Evolutionary conservation across 2,329 filamentous ascomycete species (phyloP).

Genomic region (Colletotrichum salicis): DNA sequence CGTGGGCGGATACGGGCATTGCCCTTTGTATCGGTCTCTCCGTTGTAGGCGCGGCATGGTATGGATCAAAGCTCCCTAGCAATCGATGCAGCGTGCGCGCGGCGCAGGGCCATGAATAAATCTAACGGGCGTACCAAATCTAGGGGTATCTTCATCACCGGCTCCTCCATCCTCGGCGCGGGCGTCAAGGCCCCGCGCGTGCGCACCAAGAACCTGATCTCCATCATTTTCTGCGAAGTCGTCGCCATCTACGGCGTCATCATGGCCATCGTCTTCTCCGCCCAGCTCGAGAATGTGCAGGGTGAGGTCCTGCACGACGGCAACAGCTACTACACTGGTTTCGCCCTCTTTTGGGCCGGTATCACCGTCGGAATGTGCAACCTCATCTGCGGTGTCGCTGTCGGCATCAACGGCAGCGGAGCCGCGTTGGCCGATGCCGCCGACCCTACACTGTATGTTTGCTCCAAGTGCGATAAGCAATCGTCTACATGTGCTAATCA

Average conservation of each 20-base stretch:
- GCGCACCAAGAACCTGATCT: slow-evolving; percentile 99
- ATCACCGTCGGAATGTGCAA: slow-evolving; percentile 96
- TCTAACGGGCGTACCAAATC: not conserved
- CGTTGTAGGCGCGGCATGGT: slow-evolving; percentile 98
- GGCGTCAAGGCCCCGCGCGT: slow-evolving; percentile 97
- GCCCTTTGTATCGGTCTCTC: slow-evolving; percentile 95
- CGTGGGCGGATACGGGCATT: slow-evolving; percentile 92
- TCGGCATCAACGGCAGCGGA: slow-evolving; percentile 97
- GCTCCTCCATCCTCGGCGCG: slow-evolving; percentile 95
- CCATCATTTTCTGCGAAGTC: slow-evolving; percentile 99
- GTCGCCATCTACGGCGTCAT: slow-evolving; percentile 99
- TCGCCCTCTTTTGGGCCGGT: slow-evolving; percentile 94
- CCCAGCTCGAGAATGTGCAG: slow-evolving; percentile 78
- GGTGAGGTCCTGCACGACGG: slow-evolving; percentile 75
- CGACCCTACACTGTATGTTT: slow-evolving; percentile 83
- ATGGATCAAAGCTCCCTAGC: slow-evolving; percentile 44
- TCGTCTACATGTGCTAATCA: slow-evolving; percentile 40
- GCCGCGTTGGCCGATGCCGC: slow-evolving; percentile 96
- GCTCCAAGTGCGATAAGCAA: not conserved
- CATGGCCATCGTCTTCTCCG: slow-evolving; percentile 98
- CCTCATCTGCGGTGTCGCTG: slow-evolving; percentile 92
- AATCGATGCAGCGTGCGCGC: too few species aligned
- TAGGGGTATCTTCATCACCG: slow-evolving; percentile 99
- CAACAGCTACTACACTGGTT: slow-evolving; percentile 92
- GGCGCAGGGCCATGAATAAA: too few species aligned